These are phyloP conservation scores for Byssoonygena ceratinophila DNA, from an alignment of 2,329 filamentous ascomycete genomes.

Conservation along the genomic window DNA sequence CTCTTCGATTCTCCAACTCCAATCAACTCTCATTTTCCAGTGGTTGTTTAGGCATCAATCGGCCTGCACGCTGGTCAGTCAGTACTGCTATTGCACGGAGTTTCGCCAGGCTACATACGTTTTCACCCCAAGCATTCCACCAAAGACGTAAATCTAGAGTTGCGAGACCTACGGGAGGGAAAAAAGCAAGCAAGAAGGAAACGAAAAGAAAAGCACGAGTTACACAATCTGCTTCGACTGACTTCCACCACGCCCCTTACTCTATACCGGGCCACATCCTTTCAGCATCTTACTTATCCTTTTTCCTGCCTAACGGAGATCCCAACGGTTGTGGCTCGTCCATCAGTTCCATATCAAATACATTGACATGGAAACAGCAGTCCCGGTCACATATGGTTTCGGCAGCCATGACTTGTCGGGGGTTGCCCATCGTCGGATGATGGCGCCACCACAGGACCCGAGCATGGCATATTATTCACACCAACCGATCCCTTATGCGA, in stretches of 20 bases:
- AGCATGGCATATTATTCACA: conserved; percentile 30
- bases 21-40: not conserved
- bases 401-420: conserved; percentile 30
- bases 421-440: conserved; percentile 30
- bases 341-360: conserved; percentile 3
- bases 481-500: conserved; percentile 28
- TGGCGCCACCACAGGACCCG: conserved; percentile 27
- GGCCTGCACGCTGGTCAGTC: not conserved
- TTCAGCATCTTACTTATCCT: conserved; percentile 3
- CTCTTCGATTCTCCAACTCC: not conserved
- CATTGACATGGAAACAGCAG: conserved; percentile 31
- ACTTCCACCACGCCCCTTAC: conserved; percentile 4
- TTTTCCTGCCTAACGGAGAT: conserved; percentile 4
- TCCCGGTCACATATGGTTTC: conserved; percentile 34
- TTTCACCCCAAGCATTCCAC: not conserved
- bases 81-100: not conserved
- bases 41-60: not conserved
- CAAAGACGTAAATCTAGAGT: not conserved
- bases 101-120: not conserved
- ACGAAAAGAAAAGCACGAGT: conserved; percentile 7
- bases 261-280: not conserved
- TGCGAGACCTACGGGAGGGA: not conserved
- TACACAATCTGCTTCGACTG: conserved; percentile 4
- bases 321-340: not conserved
- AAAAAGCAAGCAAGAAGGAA: conserved; percentile 1